Evolutionary conservation across 2,329 filamentous ascomycete genomes (phyloP), one percentile per base, ranked within the genome.

Genomic region (Aquanectria penicillioides): DNA sequence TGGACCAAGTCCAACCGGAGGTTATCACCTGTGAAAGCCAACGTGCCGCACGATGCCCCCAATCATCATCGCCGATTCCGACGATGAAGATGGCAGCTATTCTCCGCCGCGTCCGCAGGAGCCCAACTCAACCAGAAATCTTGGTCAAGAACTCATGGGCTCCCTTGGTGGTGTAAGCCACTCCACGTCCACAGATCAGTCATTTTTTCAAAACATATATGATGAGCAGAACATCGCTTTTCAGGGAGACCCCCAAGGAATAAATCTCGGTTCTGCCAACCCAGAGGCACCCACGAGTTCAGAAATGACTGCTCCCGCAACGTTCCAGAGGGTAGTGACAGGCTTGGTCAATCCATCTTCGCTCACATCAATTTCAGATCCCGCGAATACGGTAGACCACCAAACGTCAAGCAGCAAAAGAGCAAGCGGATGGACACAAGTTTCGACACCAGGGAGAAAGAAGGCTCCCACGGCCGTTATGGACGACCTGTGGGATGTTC

Each of bases 141-240:
- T 43, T 47, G 40, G 44, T 29, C 33, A 38, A 34, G 38, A 52
- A 28, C 43, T 26, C 17, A 63, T 57, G 25, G 62, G 65, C 22
- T 71, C 67, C 15, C 69, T 68, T 9, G 70, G 69, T 12, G 57
- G 53, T 50, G 59, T 60, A 64, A 73, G 72, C 55, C 67, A 68
- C 31, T 75, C 76, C 6, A 73, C 68, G 18, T 84, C 81, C 13
- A 84, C 82, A 1, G 80, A 84, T 56, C 75, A 77, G 2, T 75
- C 73, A 0, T 80, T 83, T 62, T 84, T 84, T 60, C 77, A 77
- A 41, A 75, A 72, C 46, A 66, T 84, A 9, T 83, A 82, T 56
- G 73, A 81, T 18, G 78, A 82, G 43, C 80, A 84, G 64, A 74
- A 76, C 33, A 71, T 73, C 28, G 73, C 74, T 18, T 67, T 70